Evolutionary conservation across 2,329 filamentous ascomycete species (phyloP).

Genomic region (Penicillium vulpinum): DNA sequence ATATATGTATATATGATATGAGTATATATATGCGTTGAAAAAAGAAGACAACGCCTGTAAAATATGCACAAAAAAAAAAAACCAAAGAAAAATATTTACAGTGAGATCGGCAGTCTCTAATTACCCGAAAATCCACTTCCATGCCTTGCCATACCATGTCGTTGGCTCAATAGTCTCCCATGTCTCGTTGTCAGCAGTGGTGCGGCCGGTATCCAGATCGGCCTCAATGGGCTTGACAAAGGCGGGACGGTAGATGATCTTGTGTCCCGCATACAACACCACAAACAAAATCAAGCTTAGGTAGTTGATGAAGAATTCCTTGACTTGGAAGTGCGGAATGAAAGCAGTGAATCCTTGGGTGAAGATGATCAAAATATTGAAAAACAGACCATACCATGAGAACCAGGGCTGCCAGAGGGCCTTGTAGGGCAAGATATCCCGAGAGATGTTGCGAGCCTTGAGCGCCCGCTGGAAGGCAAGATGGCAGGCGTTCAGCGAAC

Average conservation of each 20-base stretch:
- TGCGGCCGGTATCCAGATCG: conserved; percentile 46
- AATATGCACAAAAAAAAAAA: background rate
- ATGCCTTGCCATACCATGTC: conserved; percentile 32
- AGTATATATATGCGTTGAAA: background rate
- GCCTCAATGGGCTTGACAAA: conserved; percentile 43
- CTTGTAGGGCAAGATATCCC: conserved; percentile 61
- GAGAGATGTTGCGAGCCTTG: conserved; percentile 56
- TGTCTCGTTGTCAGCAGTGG: conserved; percentile 35
- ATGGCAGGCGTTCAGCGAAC: conserved; percentile 54
- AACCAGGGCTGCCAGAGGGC: conserved; percentile 64
- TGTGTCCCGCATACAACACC: conserved; percentile 61
- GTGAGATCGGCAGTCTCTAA: background rate
- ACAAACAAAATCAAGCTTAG: conserved; percentile 64
- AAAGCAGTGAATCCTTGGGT: conserved; percentile 70
- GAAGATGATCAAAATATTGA: conserved; percentile 63
- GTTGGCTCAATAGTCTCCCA: conserved; percentile 37
- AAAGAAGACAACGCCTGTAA: background rate
- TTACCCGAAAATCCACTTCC: conserved; percentile 25
- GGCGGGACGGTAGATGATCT: conserved; percentile 42
- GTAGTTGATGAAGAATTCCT: conserved; percentile 65
- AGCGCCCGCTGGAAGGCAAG: conserved; percentile 64
- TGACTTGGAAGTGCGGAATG: conserved; percentile 58
- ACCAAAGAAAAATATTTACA: conserved; percentile 2
- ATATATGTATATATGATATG: background rate
- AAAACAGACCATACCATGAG: conserved; percentile 65